Evolutionary conservation across 805 yeast species (phyloP).

Genomic region (Lipomyces orientalis): DNA sequence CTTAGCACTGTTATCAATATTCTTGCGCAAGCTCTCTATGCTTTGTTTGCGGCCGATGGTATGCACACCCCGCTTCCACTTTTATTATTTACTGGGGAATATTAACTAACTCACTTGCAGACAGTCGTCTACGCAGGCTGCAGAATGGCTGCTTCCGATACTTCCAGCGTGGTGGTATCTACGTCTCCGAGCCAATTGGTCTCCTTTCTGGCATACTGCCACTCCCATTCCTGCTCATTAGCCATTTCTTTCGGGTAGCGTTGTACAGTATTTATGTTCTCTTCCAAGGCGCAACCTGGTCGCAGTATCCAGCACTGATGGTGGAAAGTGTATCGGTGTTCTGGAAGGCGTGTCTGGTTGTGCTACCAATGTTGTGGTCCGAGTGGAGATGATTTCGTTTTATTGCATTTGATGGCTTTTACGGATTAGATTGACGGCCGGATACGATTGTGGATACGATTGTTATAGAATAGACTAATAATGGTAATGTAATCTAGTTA

Average conservation of each 20-base stretch:
- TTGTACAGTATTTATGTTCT: slow-evolving; percentile 65
- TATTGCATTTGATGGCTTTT: neutral
- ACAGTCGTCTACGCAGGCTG: slow-evolving; percentile 57
- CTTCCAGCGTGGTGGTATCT: slow-evolving; percentile 82
- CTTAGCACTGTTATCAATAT: slow-evolving; percentile 87
- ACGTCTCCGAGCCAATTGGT: slow-evolving; percentile 78
- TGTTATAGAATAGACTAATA: neutral
- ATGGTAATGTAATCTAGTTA: neutral
- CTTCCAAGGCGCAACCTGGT: slow-evolving; percentile 24
- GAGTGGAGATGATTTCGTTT: slow-evolving; percentile 19
- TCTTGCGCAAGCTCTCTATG: slow-evolving; percentile 85
- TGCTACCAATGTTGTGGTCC: slow-evolving; percentile 32
- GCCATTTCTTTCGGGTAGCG: slow-evolving; percentile 91
- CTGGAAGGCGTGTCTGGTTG: slow-evolving; percentile 35
- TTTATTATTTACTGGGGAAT: neutral
- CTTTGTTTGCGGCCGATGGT: slow-evolving; percentile 85
- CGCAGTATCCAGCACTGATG: slow-evolving; percentile 34
- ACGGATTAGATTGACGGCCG: neutral
- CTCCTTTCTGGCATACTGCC: slow-evolving; percentile 83
- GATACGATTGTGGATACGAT: neutral
- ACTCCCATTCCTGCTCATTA: slow-evolving; percentile 71
- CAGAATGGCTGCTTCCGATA: slow-evolving; percentile 90
- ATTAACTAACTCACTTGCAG: neutral
- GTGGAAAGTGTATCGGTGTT: slow-evolving; percentile 32
- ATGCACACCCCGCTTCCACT: neutral